These are phyloP conservation scores for Aspergillus haitiensis DNA, from an alignment of 495 filamentous ascomycete species.

Conservation along the genomic window DNA sequence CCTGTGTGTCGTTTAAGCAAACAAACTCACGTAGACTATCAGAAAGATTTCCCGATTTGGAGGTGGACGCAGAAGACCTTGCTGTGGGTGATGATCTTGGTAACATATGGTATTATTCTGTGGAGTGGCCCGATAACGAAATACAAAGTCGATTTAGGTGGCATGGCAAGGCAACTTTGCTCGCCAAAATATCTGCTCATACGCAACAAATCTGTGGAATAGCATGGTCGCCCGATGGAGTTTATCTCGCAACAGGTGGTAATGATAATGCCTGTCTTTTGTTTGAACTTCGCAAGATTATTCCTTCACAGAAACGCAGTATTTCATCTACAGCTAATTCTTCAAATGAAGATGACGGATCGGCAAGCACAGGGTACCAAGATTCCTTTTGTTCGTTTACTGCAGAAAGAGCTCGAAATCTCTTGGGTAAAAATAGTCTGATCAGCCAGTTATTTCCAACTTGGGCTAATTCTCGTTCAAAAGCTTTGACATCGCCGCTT, in stretches of 20 bases:
- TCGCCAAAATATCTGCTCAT: constrained; percentile 77
- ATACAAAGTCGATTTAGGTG: constrained; percentile 56
- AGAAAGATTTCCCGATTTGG: constrained; percentile 32
- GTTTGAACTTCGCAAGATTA: constrained; percentile 67
- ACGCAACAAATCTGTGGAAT: constrained; percentile 90
- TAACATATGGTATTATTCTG: constrained; percentile 79
- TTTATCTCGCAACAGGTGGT: constrained; percentile 79
- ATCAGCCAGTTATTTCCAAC: constrained; percentile 33
- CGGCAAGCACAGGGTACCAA: constrained; percentile 18
- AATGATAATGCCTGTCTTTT: constrained; percentile 90
- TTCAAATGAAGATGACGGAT: constrained; percentile 12
- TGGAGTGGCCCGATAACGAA: constrained; percentile 73
- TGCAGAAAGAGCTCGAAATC: constrained; percentile 19
- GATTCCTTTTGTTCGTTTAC: constrained; percentile 27
- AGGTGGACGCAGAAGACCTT: constrained; percentile 66
- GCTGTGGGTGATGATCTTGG: constrained; percentile 88
- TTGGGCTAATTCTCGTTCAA: constrained; percentile 28
- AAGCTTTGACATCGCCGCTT: constrained; percentile 25
- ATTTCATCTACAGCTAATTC: constrained; percentile 6
- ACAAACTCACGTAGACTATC: constrained; percentile 45
- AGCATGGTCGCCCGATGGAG: constrained; percentile 78
- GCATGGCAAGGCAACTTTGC: constrained; percentile 73
- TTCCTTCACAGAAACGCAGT: constrained; percentile 33
- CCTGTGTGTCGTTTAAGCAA: constrained; percentile 72
- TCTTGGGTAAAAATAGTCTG: constrained; percentile 27